Base-by-base conservation (phyloP, 257 asterid genomes). In the Salvia splendens region DNA sequence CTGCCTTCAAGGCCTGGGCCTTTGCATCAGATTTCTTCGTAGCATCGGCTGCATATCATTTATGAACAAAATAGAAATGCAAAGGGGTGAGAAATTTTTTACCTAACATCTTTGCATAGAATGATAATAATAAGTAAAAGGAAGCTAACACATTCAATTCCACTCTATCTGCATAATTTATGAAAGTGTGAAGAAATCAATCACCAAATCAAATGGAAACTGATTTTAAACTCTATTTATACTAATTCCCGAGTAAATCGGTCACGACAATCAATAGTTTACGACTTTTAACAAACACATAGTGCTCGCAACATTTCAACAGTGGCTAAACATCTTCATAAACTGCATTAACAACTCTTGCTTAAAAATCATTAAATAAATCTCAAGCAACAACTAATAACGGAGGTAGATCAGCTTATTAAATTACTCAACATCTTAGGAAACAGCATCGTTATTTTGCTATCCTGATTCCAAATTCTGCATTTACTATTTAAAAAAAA, bases 1-100 rank as follows among this genome's bases (percentile, higher is more conserved):
- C 80, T 12, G 83, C 74, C 73, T 83, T 80, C 69, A 80, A 56
- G 40, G 84, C 88, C 74, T 83, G 85, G 12, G 81, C 77, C 82
- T 80, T 83, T 3, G 86, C 75, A 71, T 83, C 86, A 14, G 79
- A 47, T 41, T 78, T 83, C 70, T 83, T 80, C 0, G 75, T 15
- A 0, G 67, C 5, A 60, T 83, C 80, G 41, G 42, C 88, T 80
- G 62, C 72, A 45, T 9, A 60, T 57, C 14, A 42, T 11, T 17
- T 0, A 11, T 24, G 9, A 15, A 12, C 11, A 46, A 16, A 14
- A 10, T 3, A 3, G 12, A 11, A 49, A 35, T 9, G 4, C 12
- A 6, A 38, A 45, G 8, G 8, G 6, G 8, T 5, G 42, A 38
- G 42, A 38, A 38, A 1, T 5, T 38, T 35, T 24, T 24, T 24